Evolutionary conservation across 129 eudicot species (phyloP), one percentile per base, ranked within the genome.

Genomic region (Flaveria brownii): DNA sequence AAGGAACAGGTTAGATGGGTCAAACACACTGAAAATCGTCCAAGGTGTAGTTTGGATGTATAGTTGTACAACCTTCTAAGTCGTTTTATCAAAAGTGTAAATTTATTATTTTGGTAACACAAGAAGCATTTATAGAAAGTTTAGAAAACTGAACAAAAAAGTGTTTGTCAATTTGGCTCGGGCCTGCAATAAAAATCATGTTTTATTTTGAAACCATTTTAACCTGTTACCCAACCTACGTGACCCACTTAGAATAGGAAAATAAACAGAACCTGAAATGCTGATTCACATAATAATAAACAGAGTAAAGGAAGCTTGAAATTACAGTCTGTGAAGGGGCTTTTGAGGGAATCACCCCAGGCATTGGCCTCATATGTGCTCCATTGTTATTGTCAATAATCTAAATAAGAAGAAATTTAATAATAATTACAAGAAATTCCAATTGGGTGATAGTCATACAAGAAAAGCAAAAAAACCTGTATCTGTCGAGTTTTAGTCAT

Each of bases 361-460:
- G 96, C 96, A 86, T 86, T 36, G 95, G 96, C 80, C 91, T 85
- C 88, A 93, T 85, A 49, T 76, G 92, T 65, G 81, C 78, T 73
- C 96, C 97, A 61, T 73, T 88, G 55, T 90, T 92, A 78, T 90
- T 83, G 68, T 86, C 90, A 60, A 93, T 93, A 77, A 93, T 76
- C 98, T 92, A 86, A 85, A 79, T 46, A 73, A 52, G 17, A 73
- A 66, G 18, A 68, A 56, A 15, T 13, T 0, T 56, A 55, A 56
- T 14, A 72, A 41, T 61, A 13, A 42, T 63, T 39, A 63, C 49
- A 25, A 63, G 15, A 22, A 51, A 76, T 59, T 42, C 26, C 56
- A 52, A 14, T 16, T 25, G 43, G 56, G 49, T 69, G 20, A 28
- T n/a, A 51, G 47, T 9, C 26, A 66, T 25, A 30, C 43, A 15